A percentile compares a stretch with the other conserved stretches of the same genome.
Evolutionary conservation across 1,139 yeast genomes (phyloP).

Genomic region (Saccharomycopsis hybrid): DNA sequence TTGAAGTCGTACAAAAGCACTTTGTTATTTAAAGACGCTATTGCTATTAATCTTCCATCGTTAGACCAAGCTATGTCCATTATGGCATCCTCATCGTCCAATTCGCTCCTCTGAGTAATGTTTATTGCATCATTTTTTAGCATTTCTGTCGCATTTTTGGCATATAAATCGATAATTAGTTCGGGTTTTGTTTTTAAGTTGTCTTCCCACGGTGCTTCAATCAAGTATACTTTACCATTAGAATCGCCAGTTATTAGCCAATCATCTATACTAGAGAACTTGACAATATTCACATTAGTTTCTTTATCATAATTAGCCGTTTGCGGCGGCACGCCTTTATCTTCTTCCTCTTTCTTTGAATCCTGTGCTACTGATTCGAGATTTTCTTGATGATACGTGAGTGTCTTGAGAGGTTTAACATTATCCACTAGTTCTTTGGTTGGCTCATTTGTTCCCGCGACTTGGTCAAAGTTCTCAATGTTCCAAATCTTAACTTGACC

Average conservation of each 20-base stretch:
- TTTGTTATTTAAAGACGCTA: constrained; percentile 29
- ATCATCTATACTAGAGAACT: constrained; percentile 31
- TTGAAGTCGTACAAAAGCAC: constrained; percentile 30
- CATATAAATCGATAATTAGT: constrained; percentile 7
- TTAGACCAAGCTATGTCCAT: constrained; percentile 37
- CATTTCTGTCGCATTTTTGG: not conserved
- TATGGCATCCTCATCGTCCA: constrained; percentile 23
- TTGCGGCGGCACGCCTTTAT: too few species aligned
- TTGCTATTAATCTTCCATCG: constrained; percentile 35
- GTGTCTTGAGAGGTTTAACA: constrained; percentile 25
- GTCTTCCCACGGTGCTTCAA: constrained; percentile 25
- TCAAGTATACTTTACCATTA: constrained; percentile 35
- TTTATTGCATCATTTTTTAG: too few species aligned
- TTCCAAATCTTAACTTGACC: constrained; percentile 38
- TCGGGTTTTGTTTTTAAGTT: constrained; percentile 6
- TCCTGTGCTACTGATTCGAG: too few species aligned
- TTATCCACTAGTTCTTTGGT: constrained; percentile 20
- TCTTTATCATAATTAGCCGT: not conserved
- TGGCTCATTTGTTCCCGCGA: constrained; percentile 25
- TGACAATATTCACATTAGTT: constrained; percentile 26
- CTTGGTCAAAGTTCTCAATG: constrained; percentile 26
- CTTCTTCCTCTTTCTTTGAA: too few species aligned
- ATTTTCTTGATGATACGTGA: constrained; percentile 18
- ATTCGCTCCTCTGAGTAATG: constrained; percentile 12
- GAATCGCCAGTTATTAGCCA: constrained; percentile 38